These are phyloP conservation scores for Tagetes erecta DNA, from an alignment of 129 eudicot species.

Conservation along the genomic window DNA sequence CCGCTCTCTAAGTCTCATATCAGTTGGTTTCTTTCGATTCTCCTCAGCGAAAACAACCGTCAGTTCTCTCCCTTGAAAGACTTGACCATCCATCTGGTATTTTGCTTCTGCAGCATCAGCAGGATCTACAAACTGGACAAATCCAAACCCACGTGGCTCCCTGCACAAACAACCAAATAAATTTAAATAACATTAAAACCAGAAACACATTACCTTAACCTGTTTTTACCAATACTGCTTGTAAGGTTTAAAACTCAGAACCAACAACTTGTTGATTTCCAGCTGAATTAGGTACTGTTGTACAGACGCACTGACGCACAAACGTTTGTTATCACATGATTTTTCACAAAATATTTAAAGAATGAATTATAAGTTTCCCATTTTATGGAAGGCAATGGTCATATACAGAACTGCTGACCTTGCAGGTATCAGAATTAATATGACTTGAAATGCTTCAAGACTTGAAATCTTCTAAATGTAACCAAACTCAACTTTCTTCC, in stretches of 20 bases:
- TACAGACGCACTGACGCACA: not conserved
- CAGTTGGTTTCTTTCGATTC: constrained; percentile 60
- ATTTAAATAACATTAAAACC: not conserved
- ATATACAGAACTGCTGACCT: constrained; percentile 70
- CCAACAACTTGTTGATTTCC: constrained; percentile 3
- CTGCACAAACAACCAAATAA: constrained; percentile 33
- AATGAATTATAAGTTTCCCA: constrained; percentile 11
- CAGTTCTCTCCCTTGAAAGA: constrained; percentile 50
- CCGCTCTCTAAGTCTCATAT: constrained; percentile 54
- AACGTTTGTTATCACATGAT: not conserved
- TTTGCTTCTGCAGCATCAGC: constrained; percentile 60
- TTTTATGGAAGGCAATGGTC: constrained; percentile 39
- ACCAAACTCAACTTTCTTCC: constrained; percentile 61
- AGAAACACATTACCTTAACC: not conserved
- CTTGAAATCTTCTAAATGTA: constrained; percentile 77
- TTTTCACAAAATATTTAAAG: not conserved
- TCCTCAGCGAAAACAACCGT: constrained; percentile 66
- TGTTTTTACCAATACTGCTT: constrained; percentile 21
- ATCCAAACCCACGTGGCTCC: constrained; percentile 77
- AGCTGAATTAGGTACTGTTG: constrained; percentile 10
- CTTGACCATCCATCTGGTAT: constrained; percentile 57
- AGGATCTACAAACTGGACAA: constrained; percentile 73
- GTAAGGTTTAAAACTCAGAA: constrained; percentile 10
- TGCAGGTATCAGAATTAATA: constrained; percentile 50
- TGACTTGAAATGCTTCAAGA: constrained; percentile 90